phyloP scores from a whole-genome alignment of 2,329 filamentous ascomycete species.

The Aspergillus terreus region DNA sequence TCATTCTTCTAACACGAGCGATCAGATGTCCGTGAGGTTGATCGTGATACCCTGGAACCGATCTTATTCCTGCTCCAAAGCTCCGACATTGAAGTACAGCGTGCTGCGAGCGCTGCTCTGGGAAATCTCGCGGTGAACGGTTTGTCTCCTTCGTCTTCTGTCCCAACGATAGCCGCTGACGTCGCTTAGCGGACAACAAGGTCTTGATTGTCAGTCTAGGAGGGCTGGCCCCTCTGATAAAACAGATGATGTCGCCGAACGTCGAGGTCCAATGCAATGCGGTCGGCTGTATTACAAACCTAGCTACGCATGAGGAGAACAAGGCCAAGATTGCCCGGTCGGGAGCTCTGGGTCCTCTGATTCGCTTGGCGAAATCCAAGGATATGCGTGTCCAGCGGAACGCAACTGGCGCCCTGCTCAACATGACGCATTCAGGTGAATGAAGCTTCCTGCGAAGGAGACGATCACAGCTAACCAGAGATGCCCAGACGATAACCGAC shows the following conservation, averaged over 20 bases:
- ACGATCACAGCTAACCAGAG: conserved; percentile 18
- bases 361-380: conserved; percentile 88
- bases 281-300: conserved; percentile 96
- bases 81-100: conserved; percentile 92
- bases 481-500: conserved; percentile 80
- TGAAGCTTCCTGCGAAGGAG: conserved; percentile 4
- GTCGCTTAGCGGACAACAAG: conserved; percentile 83
- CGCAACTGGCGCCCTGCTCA: conserved; percentile 89
- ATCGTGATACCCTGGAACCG: conserved; percentile 89
- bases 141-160: conserved; percentile 39
- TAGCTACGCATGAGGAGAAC: conserved; percentile 98
- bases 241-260: conserved; percentile 96
- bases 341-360: conserved; percentile 85
- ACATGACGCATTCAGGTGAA: conserved; percentile 98
- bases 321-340: conserved; percentile 98
- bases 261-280: conserved; percentile 99
- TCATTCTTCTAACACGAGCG: conserved; percentile 1
- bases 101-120: conserved; percentile 90
- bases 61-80: conserved; percentile 95
- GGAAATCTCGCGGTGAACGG: conserved; percentile 97
- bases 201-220: conserved; percentile 91
- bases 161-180: conserved; percentile 40
- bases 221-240: conserved; percentile 84
- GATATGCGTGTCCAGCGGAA: conserved; percentile 99
- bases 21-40: conserved; percentile 91